phyloP scores from a whole-genome alignment of 2,329 filamentous ascomycete species.

The Fusarium sp. region DNA sequence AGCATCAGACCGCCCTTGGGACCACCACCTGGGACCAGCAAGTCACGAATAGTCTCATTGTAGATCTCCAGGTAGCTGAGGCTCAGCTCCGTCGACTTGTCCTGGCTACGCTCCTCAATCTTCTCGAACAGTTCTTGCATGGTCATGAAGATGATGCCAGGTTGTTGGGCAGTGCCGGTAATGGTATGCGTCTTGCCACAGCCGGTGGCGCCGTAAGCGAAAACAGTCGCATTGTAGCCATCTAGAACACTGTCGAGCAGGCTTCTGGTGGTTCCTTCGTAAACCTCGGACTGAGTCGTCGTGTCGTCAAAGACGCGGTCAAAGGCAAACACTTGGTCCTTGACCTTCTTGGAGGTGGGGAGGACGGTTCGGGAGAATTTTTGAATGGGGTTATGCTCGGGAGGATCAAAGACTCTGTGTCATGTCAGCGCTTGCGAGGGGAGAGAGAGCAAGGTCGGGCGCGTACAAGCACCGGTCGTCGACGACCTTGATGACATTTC shows the following conservation, averaged over 20 bases:
- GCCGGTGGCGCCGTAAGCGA: conserved; percentile 96
- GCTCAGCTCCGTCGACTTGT: conserved; percentile 88
- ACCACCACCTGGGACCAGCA: conserved; percentile 83
- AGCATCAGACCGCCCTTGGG: conserved; percentile 88
- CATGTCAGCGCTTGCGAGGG: conserved; percentile 30
- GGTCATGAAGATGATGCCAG: conserved; percentile 97
- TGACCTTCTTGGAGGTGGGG: conserved; percentile 86
- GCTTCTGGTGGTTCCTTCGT: conserved; percentile 87
- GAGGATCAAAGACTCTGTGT: conserved; percentile 89
- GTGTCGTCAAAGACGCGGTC: conserved; percentile 98
- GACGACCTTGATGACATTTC: conserved; percentile 92
- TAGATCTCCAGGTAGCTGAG: conserved; percentile 98
- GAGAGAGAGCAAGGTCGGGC: background rate
- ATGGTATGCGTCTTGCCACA: conserved; percentile 99
- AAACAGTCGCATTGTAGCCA: conserved; percentile 98
- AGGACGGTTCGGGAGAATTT: conserved; percentile 84
- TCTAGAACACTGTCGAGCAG: conserved; percentile 96
- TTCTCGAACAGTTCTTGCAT: conserved; percentile 99
- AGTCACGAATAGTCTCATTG: conserved; percentile 96
- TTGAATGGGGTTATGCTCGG: conserved; percentile 91
- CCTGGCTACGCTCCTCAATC: conserved; percentile 82
- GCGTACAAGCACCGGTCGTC: conserved; percentile 95
- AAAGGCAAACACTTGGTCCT: conserved; percentile 97
- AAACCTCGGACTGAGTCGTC: conserved; percentile 88
- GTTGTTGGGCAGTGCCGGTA: conserved; percentile 86